Conservation (phyloP, 2,329 filamentous ascomycete genomes). For the Fusarium illudens region DNA sequence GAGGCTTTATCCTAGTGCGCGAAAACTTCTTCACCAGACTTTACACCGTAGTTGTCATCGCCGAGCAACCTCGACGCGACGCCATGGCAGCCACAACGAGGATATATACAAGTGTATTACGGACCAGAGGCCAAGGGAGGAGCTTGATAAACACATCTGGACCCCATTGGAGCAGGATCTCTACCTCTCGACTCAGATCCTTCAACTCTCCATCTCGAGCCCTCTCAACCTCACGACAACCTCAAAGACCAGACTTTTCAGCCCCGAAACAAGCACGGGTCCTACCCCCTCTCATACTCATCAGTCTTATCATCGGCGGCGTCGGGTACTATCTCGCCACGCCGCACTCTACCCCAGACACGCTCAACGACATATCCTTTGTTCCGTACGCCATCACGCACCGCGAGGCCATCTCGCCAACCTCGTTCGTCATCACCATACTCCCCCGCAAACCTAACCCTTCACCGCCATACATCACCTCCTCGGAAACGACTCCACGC, state of each 20-base stretch:
- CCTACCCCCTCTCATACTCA: constrained; percentile 35
- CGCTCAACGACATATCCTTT: constrained; percentile 69
- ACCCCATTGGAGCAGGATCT: neutral
- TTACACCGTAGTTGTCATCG: neutral
- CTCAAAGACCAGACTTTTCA: constrained; percentile 51
- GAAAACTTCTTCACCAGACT: neutral
- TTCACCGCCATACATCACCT: constrained; percentile 40
- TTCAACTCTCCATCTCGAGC: neutral
- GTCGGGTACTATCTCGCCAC: constrained; percentile 41
- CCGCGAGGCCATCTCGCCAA: constrained; percentile 70
- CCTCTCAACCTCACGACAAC: neutral
- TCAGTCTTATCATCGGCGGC: constrained; percentile 36
- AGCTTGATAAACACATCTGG: neutral
- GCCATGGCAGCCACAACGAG: constrained; percentile 8
- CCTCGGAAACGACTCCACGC: neutral
- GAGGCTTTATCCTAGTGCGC: neutral
- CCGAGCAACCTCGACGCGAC: neutral
- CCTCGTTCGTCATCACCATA: constrained; percentile 74
- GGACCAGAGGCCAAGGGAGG: neutral
- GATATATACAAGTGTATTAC: constrained; percentile 1
- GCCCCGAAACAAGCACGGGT: constrained; percentile 49
- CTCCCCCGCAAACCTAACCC: constrained; percentile 50
- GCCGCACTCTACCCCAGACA: constrained; percentile 35
- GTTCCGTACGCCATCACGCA: constrained; percentile 70
- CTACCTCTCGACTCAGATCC: neutral